Evolutionary conservation across 225 moss, liverwort and hornwort species (phyloP), one percentile per base, ranked within the genome.

Genomic region (Polytrichum commune): DNA sequence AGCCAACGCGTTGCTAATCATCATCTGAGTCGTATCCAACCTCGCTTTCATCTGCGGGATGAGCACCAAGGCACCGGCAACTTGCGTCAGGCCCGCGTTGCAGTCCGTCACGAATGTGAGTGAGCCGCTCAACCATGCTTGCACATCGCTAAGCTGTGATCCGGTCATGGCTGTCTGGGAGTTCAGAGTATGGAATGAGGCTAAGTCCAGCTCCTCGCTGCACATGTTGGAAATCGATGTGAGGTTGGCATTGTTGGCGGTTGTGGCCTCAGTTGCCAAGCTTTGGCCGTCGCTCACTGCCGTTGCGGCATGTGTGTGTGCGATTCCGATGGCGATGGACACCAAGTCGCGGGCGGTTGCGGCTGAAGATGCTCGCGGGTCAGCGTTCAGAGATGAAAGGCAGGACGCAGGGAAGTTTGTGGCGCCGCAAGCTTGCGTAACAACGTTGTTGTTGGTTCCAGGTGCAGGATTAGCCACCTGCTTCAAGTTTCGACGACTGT

Each of bases 51-150:
- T 83, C 67, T 76, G 69, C 18, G 35, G 53, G 1, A 78, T 58
- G 2, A 81, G 83, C 16, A 83, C 80, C 57, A 81, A 66, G 62
- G 1, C 64, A 1, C 64, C 32, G 8, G 73, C 5, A 6, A 83
- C 76, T 65, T 76, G 78, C 22, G 73, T 61, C 18, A 86, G 58
- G 0, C 27, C 86, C 0, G 86, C 81, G 69, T 54, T 83, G 28
- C 86, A 86, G 23, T 86, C 86, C 7, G 76, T 76, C 10, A 29
- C 64, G 64, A 81, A 83, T 7, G 86, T 86, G 19, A 86, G 75
- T 1, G 86, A 80, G 19, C 86, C 86, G 62, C 86, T 86, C 54
- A 86, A 66, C 86, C 83, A 86, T 2, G 86, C 81, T 60, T 86
- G 86, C 69, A 83, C 76, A 61, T 86, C 83, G 69, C 76, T 74